Evolutionary conservation across 306 rosid genomes (phyloP).

Genomic region (Trifolium dubium): DNA sequence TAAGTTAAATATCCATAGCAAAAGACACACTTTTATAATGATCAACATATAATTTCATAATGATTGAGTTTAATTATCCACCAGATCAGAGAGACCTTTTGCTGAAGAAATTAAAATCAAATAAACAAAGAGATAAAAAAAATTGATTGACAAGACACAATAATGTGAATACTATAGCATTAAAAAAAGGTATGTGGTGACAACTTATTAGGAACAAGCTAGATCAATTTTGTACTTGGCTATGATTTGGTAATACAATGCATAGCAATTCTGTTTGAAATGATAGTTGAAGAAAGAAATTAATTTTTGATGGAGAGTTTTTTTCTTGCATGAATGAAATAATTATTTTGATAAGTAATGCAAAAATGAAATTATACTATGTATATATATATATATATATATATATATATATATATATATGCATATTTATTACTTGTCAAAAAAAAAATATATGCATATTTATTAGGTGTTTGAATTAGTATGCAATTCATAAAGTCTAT

Average conservation of each 20-base stretch:
- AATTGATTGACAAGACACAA: constrained; percentile 4
- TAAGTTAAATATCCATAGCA: constrained; percentile 4
- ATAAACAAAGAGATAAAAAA: background rate
- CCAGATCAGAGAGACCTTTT: constrained; percentile 37
- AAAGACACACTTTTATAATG: constrained; percentile 29
- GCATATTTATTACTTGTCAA: no score
- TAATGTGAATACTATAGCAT: background rate
- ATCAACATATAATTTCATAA: constrained; percentile 46
- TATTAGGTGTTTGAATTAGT: background rate
- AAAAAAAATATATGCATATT: no score
- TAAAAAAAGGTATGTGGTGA: background rate
- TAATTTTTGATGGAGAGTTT: no score
- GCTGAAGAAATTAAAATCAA: constrained; percentile 31
- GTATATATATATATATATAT: no score
- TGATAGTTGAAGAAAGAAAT: constrained; percentile 1
- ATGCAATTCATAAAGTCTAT: background rate
- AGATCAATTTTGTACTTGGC: background rate
- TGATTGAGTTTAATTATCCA: constrained; percentile 50
- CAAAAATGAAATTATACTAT: background rate
- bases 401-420: no score
- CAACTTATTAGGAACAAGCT: constrained; percentile 1
- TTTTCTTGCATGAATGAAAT: no score
- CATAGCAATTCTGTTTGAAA: background rate
- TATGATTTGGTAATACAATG: constrained; percentile 11
- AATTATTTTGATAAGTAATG: no score